These are phyloP conservation scores for Dryadomyces quercivorus DNA, from an alignment of 2,329 filamentous ascomycete species.

Conservation along the genomic window DNA sequence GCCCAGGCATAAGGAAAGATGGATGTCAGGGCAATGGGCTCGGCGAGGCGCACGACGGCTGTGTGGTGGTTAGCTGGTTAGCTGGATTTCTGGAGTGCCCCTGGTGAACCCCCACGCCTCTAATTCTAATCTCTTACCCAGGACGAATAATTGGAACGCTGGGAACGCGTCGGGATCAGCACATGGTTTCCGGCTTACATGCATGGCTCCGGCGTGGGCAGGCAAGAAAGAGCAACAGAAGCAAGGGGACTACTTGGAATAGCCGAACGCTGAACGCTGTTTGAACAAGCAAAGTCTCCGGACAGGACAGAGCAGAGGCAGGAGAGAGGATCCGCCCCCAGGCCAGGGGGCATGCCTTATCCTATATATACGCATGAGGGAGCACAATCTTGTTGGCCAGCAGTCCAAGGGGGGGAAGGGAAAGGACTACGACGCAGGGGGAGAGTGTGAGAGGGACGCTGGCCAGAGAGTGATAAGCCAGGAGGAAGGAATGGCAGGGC, in stretches of 20 bases:
- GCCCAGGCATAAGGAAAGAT: slow-evolving; percentile 90
- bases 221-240: no score
- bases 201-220: slow-evolving; percentile 30
- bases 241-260: not conserved
- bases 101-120: not conserved
- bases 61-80: not conserved
- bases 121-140: slow-evolving; percentile 46
- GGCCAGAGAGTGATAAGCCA: no score
- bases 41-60: slow-evolving; percentile 87
- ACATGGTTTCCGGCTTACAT: slow-evolving; percentile 36
- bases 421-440: no score
- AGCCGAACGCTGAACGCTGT: no score
- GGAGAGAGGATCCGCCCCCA: no score
- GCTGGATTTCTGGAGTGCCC: not conserved
- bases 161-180: slow-evolving; percentile 65
- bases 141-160: slow-evolving; percentile 66
- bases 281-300: not conserved
- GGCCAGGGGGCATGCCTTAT: no score
- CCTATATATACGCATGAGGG: no score
- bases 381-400: no score
- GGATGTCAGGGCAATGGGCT: slow-evolving; percentile 84
- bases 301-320: not conserved
- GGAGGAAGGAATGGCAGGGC: no score
- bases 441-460: no score
- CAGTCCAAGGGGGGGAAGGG: no score